Evolutionary conservation across 805 yeast genomes (phyloP), one percentile per base, ranked within the genome.

Genomic region (Yarrowia alimentaria): DNA sequence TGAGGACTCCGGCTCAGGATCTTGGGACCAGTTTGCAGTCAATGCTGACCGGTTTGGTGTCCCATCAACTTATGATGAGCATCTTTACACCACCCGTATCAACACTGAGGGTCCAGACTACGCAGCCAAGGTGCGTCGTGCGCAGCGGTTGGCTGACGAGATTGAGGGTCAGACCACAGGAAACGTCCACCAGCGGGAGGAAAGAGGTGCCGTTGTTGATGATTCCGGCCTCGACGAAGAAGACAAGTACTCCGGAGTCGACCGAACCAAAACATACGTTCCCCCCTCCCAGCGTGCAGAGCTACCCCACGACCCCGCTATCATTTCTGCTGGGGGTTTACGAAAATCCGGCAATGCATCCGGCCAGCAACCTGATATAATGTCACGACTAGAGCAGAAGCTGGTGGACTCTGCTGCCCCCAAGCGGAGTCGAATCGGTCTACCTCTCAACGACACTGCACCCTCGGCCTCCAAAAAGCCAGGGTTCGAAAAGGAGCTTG

Each of bases 1-100:
- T 20, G 76, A 72, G 47, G 74, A 70, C 11, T 16, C 56, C 18
- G 21, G 45, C 19, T 21, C 53, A 17, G 33, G 66, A 12, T 61
- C 64, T 8, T 93, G 98, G 98, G 96, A 93, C 68, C 99, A 93
- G 70, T 93, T 93, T 68, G 84, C 85, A 50, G 91, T 80, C n/a
- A 93, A 93, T 66, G 84, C 86, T 64, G 76, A 80, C 53, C 83
- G 85, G 67, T 93, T 93, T 65, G 97, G 97, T 29, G 83, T 93
- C 42, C 82, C 78, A 57, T 82, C 96, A 0, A 77, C 87, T 25
- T 85, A 76, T 64, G 91, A 90, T 64, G 98, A 91, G 67, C 80
- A 81, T 64, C 70, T 84, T 55, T 91, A 91, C 68, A 91, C 98
- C 18, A 89, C 96, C 0, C 78, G 78, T 56, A 76, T 80, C 56